Evolutionary conservation across 2,329 filamentous ascomycete species (phyloP).

Genomic region (Verticillium nonalfalfae): DNA sequence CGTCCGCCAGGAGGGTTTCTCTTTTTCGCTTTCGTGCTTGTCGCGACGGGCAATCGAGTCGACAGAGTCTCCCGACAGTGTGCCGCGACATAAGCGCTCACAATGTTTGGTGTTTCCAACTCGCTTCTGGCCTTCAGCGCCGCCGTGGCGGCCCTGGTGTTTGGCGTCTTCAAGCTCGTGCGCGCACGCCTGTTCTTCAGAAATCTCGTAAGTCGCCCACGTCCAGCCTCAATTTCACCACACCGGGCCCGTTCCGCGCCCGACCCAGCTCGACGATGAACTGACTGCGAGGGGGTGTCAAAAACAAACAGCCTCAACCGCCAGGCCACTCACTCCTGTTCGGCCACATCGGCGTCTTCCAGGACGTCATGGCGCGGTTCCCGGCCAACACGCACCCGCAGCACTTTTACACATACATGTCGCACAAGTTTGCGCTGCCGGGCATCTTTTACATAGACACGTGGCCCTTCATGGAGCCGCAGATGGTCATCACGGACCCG

Average conservation of each 20-base stretch:
- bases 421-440: constrained; percentile 15
- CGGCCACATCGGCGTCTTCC: constrained; percentile 14
- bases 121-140: constrained; percentile 1
- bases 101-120: constrained; percentile 4
- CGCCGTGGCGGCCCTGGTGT: constrained; percentile 4
- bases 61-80: no score
- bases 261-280: not conserved
- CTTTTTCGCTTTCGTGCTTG: no score
- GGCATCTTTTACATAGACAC: constrained; percentile 25
- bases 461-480: constrained; percentile 19
- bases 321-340: constrained; percentile 14
- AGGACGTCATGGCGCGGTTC: constrained; percentile 7
- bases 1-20: no score
- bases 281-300: not conserved
- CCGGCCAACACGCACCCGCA: constrained; percentile 17
- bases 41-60: no score
- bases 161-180: constrained; percentile 3
- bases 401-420: constrained; percentile 14
- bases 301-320: constrained; percentile 4
- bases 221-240: not conserved
- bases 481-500: constrained; percentile 18
- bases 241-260: not conserved
- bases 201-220: constrained; percentile 2
- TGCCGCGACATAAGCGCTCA: not conserved
- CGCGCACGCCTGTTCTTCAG: constrained; percentile 4